Evolutionary conservation across 2,329 filamentous ascomycete species (phyloP), one percentile per base, ranked within the genome.

Genomic region (Phoma sp.): DNA sequence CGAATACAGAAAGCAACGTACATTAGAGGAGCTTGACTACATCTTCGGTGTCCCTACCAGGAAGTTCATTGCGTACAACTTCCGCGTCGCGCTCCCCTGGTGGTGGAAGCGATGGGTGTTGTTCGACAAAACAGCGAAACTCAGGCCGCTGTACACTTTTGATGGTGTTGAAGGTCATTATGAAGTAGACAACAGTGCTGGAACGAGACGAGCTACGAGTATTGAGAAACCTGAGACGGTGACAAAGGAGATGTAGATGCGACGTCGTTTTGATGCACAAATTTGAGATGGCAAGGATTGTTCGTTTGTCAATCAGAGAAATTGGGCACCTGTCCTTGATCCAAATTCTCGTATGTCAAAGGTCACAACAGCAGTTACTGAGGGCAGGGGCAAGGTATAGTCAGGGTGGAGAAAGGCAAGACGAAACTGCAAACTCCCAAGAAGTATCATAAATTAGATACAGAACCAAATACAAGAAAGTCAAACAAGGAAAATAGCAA

Each of bases 1-100:
- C 39, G 25, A 4, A 5, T 18, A 32, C 13, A 47, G 32, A 14
- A 80, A 80, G 64, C 77, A 79, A 57, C 68, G 76, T 7, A 79
- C 78, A 0, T 75, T 80, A 10, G 78, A 81, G 60, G 78, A 80
- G 56, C 70, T 81, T 18, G 78, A 81, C 54, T 81, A 81, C 60
- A 75, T 82, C 50, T 83, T 83, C 56, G 80, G 75, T 13, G 76
- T 80, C 0, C 75, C 77, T 0, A 76, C 75, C 0, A 61, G 70
- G 14, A 73, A 66, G 8, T 77, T 78, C 56, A 74, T 75, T 60
- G 65, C 62, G 23, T 79, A 71, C 52, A 69, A 65, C 49, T 61
- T 58, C 9, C 49, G 42, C 2, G 39, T 63, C 27, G 68, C 68
- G 22, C 54, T 78, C 35, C 78, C 79, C 2, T 82, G 75, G 72